Evolutionary conservation across 2,329 filamentous ascomycete genomes (phyloP), one percentile per base, ranked within the genome.

Genomic region (Colletotrichum sp.): DNA sequence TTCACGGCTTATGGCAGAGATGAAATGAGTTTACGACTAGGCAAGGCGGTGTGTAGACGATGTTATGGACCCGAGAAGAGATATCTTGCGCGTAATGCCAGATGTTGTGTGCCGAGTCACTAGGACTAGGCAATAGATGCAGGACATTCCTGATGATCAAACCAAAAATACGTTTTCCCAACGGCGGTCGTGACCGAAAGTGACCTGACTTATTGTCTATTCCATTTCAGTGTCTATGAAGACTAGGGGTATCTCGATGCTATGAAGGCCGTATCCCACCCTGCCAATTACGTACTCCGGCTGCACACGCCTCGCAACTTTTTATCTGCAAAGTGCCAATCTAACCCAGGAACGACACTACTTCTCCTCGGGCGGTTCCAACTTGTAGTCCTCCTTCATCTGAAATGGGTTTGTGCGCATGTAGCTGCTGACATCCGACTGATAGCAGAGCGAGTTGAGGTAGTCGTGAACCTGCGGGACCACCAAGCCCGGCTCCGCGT

Each of bases 391-490:
- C 8, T 80, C 77, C 36, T 85, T 78, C 16, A 87, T 79, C 55
- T 79, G 80, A 77, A 93, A 93, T 1, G 90, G 90, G 7, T 82
- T 79, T 8, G 79, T 81, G 32, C 87, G 85, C 38, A 94, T 90
- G 77, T 89, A 94, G 10, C 88, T 85, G 79, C 92, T 94, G 30
- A 95, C 88, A 79, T 96, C 90, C 3, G 81, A 80, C 81, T 92
- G 89, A 74, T 84, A 83, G 63, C 87, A 86, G 24, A 92, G 85
- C 16, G 83, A 78, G 76, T 93, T 92, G 43, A 94, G 79, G 79
- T 92, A 93, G 78, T 92, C 89, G 79, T 92, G 90, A 3, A 93
- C 90, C 78, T 90, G 87, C 0, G 89, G 89, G 66, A 93, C 81
- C 10, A 93, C 86, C 56, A 85, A 78, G 3, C 81, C 81, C 1